These are phyloP conservation scores for Guadua angustifolia DNA, from an alignment of 176 grass and related monocot species.

Conservation along the genomic window DNA sequence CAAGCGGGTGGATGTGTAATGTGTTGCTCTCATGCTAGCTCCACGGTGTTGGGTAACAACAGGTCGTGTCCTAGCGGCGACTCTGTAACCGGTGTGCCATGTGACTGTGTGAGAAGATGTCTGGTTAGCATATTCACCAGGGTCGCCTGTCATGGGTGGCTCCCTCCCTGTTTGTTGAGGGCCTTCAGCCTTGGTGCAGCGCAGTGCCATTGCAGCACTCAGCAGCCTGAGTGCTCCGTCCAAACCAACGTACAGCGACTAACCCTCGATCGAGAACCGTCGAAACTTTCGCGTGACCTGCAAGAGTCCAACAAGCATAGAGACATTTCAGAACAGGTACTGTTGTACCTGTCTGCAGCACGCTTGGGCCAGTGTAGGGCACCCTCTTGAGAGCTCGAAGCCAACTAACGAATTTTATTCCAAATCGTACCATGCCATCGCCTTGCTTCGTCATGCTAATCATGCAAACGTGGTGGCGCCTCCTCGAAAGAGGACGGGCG, in stretches of 20 bases:
- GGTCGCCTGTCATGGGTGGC: slow-evolving; percentile 6
- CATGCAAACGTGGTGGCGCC: neutral
- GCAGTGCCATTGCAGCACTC: neutral
- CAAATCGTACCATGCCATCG: neutral
- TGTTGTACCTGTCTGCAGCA: neutral
- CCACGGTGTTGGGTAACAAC: slow-evolving; percentile 1
- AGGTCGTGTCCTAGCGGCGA: slow-evolving; percentile 2
- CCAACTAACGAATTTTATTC: neutral
- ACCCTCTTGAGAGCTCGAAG: neutral
- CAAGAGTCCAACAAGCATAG: neutral
- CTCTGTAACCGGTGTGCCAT: neutral
- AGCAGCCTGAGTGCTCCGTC: neutral
- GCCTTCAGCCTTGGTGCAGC: neutral
- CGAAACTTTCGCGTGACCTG: slow-evolving; percentile 17
- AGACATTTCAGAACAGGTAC: slow-evolving; percentile 13
- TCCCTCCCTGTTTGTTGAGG: slow-evolving; percentile 17
- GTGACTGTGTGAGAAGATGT: slow-evolving; percentile 34
- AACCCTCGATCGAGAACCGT: neutral
- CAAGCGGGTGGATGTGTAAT: neutral
- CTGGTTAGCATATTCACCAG: neutral
- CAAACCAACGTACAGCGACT: neutral
- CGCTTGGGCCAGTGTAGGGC: neutral
- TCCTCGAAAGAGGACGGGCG: slow-evolving; percentile 31
- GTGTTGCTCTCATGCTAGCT: neutral
- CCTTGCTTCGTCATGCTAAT: neutral